Evolutionary conservation across 2,329 filamentous ascomycete genomes (phyloP), one percentile per base, ranked within the genome.

Genomic region (Diplocarpon mali): DNA sequence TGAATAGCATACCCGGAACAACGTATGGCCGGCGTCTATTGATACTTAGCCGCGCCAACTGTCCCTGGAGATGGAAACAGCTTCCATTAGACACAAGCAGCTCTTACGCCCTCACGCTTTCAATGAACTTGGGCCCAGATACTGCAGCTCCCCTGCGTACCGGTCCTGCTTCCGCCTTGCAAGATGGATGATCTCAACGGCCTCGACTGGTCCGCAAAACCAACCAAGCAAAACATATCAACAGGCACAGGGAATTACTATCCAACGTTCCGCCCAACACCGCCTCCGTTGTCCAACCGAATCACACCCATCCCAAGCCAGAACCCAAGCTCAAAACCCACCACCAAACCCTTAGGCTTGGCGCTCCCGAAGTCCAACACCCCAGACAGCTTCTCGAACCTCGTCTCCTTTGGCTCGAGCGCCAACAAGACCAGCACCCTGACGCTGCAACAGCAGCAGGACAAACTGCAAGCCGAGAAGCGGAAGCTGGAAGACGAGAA

Each of bases 381-480:
- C 11, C 53, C 67, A 47, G 85, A 92, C 60, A 87, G 82, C 67
- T 92, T 92, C 65, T 84, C 85, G 58, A 83, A 80, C 57, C 69
- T 92, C 41, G 70, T 88, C 49, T 78, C 73, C 53, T 78, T 83
- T 57, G 75, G 75, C 38, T 64, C 73, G 27, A 65, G 67, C 35
- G 64, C 73, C 28, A 65, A 67, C 34, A 63, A 63, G 43, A 75
- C 73, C 27, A 82, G 79, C 62, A 92, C 83, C 52, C 69, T 95
- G 13, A 83, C 78, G 49, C 66, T 95, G 53, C 76, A 84, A 53
- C 85, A 94, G 63, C 81, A 87, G 57, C 85, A 86, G 63, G 75
- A 78, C 50, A 76, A 75, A 48, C 64, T 83, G 31, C 73, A 78
- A 52, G 73, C 70, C 3, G 77, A 82, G 63, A 85, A 78, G 65